These are phyloP conservation scores for Candida hispaniensis DNA, from an alignment of 805 yeast species.

Conservation along the genomic window DNA sequence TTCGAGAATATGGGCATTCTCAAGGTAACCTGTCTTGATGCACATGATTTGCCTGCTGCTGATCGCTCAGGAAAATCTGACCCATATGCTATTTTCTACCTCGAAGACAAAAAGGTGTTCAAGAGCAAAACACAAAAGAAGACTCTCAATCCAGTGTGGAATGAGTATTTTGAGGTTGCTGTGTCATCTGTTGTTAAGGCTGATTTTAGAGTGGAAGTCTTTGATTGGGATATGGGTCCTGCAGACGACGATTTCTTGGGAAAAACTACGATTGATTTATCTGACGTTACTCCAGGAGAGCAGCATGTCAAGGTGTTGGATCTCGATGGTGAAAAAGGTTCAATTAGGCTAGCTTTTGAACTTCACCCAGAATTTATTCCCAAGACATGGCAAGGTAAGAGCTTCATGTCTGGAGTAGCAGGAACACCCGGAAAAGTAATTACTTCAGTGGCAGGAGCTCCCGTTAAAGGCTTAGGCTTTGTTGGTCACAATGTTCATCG, in stretches of 20 bases:
- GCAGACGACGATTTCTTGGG: conserved; percentile 79
- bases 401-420: conserved; percentile 20
- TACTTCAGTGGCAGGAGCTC: conserved; percentile 41
- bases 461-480: conserved; percentile 40
- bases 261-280: conserved; percentile 43
- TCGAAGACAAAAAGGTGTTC: conserved; percentile 54
- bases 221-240: conserved; percentile 92
- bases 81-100: conserved; percentile 65
- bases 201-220: conserved; percentile 44
- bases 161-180: conserved; percentile 51
- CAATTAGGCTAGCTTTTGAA: conserved; percentile 43
- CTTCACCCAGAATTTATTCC: conserved; percentile 63
- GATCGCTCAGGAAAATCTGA: conserved; percentile 90
- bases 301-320: conserved; percentile 43
- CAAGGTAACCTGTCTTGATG: conserved; percentile 49
- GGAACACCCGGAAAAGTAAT: conserved; percentile 33
- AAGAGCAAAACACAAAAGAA: conserved; percentile 76
- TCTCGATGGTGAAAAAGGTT: conserved; percentile 42
- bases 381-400: conserved; percentile 21
- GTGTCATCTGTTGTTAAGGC: conserved; percentile 55
- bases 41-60: conserved; percentile 65
- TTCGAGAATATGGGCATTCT: conserved; percentile 66
- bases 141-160: conserved; percentile 85
- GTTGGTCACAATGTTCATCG: conserved; percentile 34
- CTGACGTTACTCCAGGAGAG: conserved; percentile 49